Base-by-base conservation (phyloP, 2,329 filamentous ascomycete species). In the Diaporthe sp. region DNA sequence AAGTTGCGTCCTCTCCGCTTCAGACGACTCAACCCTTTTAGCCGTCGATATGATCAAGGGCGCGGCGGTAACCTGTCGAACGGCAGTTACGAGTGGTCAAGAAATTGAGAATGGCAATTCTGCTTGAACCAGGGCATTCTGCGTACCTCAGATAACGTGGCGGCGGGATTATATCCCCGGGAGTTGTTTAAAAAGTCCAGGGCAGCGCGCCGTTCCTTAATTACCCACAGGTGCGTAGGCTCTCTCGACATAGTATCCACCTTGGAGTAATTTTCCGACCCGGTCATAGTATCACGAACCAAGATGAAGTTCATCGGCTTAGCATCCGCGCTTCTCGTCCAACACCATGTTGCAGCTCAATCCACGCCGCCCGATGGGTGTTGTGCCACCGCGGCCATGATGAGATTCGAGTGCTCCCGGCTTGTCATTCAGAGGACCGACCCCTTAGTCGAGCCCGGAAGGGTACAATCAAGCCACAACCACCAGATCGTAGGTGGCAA, bases 401-500 rank as follows among this genome's bases (percentile, higher is more conserved):
- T 80, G 77, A 76, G 79, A 17, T 80, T 80, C 57, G 78, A 77
- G 34, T 80, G 79, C 76, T 80, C 79, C 25, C 78, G 78, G 76
- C 78, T 80, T 25, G 78, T 78, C 53, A 76, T 80, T 37, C 77
- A 80, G 70, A 77, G 79, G 39, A 76, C 79, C 60, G 79, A 80
- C 72, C 79, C 79, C 22, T 74, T 82, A 31, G 84, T 85, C 44
- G 83, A 85, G 73, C 83, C 84, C n/a, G 84, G 84, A 39, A 72
- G 77, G 60, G 79, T 80, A 34, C 83, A 82, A 15, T 83, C 82
- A 19, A 78, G 82, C 7, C 84, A 85, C 79, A 79, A 84, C 55
- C 84, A 85, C 73, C 84, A 85, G 77, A 80, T 85, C 46, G 82
- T 84, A 17, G 83, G 84, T 57, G 84, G 84, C 19, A 84, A 85